Percentiles rank a stretch among this genome's conserved stretches.
These are phyloP conservation scores for Magnaporthiopsis incrustans DNA, from an alignment of 2,329 filamentous ascomycete genomes.

Conservation along the genomic window DNA sequence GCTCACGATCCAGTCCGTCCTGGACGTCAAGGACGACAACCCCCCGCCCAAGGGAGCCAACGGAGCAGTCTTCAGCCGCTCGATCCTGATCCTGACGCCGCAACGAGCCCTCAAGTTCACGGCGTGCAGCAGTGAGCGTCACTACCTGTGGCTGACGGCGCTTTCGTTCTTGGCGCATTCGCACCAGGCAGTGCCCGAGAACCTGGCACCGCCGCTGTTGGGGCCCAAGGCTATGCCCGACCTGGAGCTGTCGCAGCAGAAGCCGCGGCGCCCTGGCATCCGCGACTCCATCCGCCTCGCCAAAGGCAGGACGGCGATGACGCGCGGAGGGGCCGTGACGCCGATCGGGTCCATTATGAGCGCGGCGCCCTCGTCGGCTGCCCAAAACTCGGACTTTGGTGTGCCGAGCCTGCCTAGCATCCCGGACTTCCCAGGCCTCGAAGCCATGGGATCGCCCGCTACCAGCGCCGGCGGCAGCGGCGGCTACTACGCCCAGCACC, in stretches of 20 bases:
- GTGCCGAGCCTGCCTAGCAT: conserved; percentile 41
- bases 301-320: conserved; percentile 52
- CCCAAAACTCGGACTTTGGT: conserved; percentile 29
- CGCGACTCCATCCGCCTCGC: conserved; percentile 85
- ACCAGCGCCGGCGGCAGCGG: conserved; percentile 9
- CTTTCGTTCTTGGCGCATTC: conserved; percentile 93
- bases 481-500: conserved; percentile 24
- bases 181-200: conserved; percentile 69
- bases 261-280: conserved; percentile 50
- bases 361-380: conserved; percentile 15
- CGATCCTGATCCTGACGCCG: conserved; percentile 89
- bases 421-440: conserved; percentile 25
- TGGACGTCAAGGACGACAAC: conserved; percentile 95
- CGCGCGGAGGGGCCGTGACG: conserved; percentile 10
- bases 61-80: conserved; percentile 68
- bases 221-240: conserved; percentile 43
- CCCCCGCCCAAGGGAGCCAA: conserved; percentile 64
- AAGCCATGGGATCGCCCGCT: conserved; percentile 27
- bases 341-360: conserved; percentile 16
- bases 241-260: conserved; percentile 40
- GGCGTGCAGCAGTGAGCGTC: conserved; percentile 70
- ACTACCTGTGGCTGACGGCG: conserved; percentile 91
- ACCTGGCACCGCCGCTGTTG: conserved; percentile 22
- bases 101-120: conserved; percentile 95
- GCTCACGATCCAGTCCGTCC: conserved; percentile 85